phyloP scores from a whole-genome alignment of 768 basidiomycete genomes.

The Lentinus brumalis region DNA sequence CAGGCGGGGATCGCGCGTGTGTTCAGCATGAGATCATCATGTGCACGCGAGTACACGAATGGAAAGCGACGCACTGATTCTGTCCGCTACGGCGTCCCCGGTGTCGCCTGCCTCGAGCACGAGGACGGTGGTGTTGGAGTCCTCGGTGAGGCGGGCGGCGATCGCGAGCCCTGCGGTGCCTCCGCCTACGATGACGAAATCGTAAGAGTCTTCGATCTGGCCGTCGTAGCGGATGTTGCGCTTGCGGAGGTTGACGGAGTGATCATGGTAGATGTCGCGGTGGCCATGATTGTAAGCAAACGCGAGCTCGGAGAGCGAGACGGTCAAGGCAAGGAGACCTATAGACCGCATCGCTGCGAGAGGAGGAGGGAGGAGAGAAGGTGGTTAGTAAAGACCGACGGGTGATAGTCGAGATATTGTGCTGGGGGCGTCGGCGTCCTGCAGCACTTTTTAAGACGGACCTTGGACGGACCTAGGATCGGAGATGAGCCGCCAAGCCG shows the following conservation, averaged over 20 bases:
- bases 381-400: background rate
- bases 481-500: too few species aligned
- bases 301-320: conserved; percentile 19
- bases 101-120: conserved; percentile 48
- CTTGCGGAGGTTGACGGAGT: conserved; percentile 17
- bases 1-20: background rate
- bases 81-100: conserved; percentile 38
- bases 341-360: conserved; percentile 24
- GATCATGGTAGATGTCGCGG: conserved; percentile 23
- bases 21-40: background rate
- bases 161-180: conserved; percentile 51
- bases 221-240: conserved; percentile 44
- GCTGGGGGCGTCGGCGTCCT: background rate
- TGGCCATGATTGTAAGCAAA: conserved; percentile 17
- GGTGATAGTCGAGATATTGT: background rate
- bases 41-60: background rate
- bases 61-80: conserved; percentile 10
- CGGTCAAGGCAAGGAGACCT: conserved; percentile 16
- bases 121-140: conserved; percentile 44
- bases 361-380: background rate
- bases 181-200: conserved; percentile 56
- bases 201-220: conserved; percentile 45
- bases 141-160: conserved; percentile 49
- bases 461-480: too few species aligned
- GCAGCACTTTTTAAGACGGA: too few species aligned